A percentile compares a stretch with the other conserved stretches of the same genome.
phyloP scores from a whole-genome alignment of 2,329 filamentous ascomycete species.

The Fusarium incarnatum region DNA sequence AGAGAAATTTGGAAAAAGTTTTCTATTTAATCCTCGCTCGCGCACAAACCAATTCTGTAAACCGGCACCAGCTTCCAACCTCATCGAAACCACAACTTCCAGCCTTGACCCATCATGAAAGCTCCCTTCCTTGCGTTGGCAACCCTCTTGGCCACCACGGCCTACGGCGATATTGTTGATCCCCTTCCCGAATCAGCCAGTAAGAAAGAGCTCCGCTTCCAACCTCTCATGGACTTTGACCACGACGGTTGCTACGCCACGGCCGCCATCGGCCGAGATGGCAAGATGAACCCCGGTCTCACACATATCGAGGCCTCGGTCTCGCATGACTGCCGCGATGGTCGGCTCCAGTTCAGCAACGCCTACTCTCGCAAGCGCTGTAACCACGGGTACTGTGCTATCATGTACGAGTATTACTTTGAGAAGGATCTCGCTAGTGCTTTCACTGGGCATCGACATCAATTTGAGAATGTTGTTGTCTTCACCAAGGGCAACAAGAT shows the following conservation, averaged over 20 bases:
- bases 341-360: background rate
- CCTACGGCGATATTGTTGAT: background rate
- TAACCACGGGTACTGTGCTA: constrained; percentile 5
- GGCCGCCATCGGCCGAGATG: background rate
- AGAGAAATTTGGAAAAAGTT: background rate
- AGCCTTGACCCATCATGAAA: background rate
- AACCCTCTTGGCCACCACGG: background rate
- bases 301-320: background rate
- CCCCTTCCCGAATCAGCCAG: background rate
- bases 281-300: background rate
- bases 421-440: background rate
- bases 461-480: background rate
- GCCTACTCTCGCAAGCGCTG: constrained; percentile 11
- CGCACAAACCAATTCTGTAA: background rate
- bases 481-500: background rate
- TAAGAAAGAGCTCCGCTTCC: background rate
- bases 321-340: background rate
- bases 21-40: background rate
- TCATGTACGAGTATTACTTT: background rate
- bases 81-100: background rate
- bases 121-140: background rate
- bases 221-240: background rate
- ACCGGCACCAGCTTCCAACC: background rate
- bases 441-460: background rate
- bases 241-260: background rate